phyloP scores from a whole-genome alignment of 1,139 yeast species.

The Sugiyamaella xylanicola region DNA sequence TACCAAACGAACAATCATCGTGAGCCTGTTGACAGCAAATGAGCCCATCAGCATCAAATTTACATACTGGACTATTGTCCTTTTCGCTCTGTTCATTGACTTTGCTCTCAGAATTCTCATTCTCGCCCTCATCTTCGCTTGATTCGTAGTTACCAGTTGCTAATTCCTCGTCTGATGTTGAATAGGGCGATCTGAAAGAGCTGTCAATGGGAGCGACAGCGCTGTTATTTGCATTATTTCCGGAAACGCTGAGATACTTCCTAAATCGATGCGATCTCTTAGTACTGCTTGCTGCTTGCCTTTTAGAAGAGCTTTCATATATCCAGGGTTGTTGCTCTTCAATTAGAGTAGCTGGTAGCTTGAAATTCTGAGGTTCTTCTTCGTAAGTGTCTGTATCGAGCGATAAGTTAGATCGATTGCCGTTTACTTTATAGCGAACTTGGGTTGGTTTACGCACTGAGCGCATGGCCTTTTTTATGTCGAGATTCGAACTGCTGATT shows the following conservation, averaged over 20 bases:
- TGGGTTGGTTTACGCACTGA: conserved; percentile 25
- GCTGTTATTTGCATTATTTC: background rate
- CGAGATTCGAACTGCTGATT: conserved; percentile 23
- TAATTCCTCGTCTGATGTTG: conserved; percentile 23
- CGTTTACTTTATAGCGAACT: background rate
- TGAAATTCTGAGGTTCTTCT: conserved; percentile 6
- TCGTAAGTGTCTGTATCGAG: conserved; percentile 10
- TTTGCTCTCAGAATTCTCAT: background rate
- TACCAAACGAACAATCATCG: conserved; percentile 17
- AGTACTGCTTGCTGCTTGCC: background rate
- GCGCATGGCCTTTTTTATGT: conserved; percentile 31
- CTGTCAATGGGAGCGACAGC: background rate
- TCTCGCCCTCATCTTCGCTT: conserved; percentile 21
- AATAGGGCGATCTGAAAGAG: conserved; percentile 14
- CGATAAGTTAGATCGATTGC: background rate
- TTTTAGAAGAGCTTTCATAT: conserved; percentile 16
- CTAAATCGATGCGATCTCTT: conserved; percentile 16
- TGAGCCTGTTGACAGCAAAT: conserved; percentile 19
- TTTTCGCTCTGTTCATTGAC: background rate
- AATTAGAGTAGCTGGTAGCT: conserved; percentile 2
- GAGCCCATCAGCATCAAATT: conserved; percentile 9
- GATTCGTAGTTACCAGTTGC: conserved; percentile 18
- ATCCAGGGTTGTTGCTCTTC: conserved; percentile 21
- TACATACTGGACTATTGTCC: background rate
- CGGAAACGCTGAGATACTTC: conserved; percentile 9